Conservation (phyloP, 495 filamentous ascomycete species). For the Neurospora sp. region DNA sequence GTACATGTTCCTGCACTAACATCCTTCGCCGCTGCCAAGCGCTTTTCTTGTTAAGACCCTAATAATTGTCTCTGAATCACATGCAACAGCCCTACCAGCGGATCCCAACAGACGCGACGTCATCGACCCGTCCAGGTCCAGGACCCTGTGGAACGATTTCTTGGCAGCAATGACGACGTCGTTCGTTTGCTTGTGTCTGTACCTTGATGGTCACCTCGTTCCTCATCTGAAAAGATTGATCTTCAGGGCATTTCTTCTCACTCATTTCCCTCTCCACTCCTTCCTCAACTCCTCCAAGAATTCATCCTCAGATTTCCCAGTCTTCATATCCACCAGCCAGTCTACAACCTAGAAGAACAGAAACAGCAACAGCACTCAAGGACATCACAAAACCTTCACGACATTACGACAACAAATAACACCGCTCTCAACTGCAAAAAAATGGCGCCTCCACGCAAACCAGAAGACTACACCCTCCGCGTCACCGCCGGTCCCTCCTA, state of each 20-base stretch:
- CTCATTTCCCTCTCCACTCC: no score
- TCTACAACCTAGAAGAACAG: no score
- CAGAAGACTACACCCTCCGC: constrained; percentile 56
- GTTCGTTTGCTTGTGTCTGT: neutral
- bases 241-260: neutral
- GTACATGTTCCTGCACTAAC: neutral
- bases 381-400: no score
- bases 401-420: no score
- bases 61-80: neutral
- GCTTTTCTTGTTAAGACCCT: neutral
- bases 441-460: neutral
- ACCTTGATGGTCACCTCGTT: neutral
- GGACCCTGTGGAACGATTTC: neutral
- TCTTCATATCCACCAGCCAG: no score
- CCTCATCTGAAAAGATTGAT: neutral
- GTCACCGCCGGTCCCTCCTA: constrained; percentile 70
- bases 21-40: no score
- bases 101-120: neutral
- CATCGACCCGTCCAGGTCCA: neutral
- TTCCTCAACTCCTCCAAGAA: no score
- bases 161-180: neutral
- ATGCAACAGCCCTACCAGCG: neutral
- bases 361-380: no score
- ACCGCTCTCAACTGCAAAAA: no score
- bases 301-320: no score